Evolutionary conservation across 2,329 filamentous ascomycete species (phyloP).

Genomic region (Epichloe sp.): DNA sequence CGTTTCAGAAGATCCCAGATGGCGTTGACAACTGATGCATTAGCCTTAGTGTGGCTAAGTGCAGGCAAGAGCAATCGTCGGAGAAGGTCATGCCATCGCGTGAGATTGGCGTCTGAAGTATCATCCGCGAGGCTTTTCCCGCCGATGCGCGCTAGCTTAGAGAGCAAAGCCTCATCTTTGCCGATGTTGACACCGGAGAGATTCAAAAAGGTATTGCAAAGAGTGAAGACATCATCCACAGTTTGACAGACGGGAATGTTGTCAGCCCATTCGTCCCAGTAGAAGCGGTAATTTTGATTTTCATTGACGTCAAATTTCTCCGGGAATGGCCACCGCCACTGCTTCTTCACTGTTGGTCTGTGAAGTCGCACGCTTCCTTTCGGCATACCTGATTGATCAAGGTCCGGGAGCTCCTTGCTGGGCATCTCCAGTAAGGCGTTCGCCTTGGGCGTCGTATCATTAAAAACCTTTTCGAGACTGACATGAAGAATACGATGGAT

Average conservation of each 20-base stretch:
- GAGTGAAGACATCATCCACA: constrained; percentile 78
- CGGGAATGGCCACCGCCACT: constrained; percentile 71
- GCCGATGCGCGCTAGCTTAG: constrained; percentile 79
- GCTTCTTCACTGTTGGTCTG: constrained; percentile 48
- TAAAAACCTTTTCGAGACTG: constrained; percentile 61
- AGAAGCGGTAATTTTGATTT: constrained; percentile 75
- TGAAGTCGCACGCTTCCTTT: constrained; percentile 56
- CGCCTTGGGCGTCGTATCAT: constrained; percentile 28
- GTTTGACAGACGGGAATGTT: constrained; percentile 84
- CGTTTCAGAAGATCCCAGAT: constrained; percentile 72
- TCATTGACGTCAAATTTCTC: constrained; percentile 66
- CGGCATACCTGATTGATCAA: constrained; percentile 52
- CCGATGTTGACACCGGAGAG: constrained; percentile 82
- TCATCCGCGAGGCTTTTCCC: constrained; percentile 61
- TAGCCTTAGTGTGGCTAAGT: constrained; percentile 73
- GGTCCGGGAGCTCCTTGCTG: constrained; percentile 31
- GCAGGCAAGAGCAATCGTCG: constrained; percentile 77
- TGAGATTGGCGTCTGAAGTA: constrained; percentile 52
- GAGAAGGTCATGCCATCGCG: constrained; percentile 75
- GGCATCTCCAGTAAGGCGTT: constrained; percentile 21
- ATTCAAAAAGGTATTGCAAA: constrained; percentile 76
- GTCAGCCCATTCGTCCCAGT: constrained; percentile 95
- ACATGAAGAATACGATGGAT: constrained; percentile 78
- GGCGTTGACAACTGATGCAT: constrained; percentile 73
- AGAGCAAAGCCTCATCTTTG: constrained; percentile 62